Evolutionary conservation across 192 early-diverging fungal species (phyloP).

Genomic region (Backusella mclennaniae): DNA sequence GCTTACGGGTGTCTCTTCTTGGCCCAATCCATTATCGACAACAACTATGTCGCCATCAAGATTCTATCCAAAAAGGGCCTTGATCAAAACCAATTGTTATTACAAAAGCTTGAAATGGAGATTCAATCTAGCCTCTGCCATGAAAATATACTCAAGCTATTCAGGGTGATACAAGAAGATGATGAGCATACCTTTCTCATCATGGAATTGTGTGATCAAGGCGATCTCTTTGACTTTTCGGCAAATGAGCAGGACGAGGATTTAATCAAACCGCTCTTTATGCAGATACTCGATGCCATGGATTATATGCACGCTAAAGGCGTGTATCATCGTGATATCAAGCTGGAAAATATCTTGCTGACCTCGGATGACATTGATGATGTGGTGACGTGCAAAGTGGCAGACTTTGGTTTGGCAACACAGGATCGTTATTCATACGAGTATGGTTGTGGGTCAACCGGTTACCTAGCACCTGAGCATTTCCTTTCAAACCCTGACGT

Average conservation of each 20-base stretch:
- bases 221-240: slow-evolving; percentile 96
- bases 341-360: slow-evolving; percentile 87
- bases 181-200: slow-evolving; percentile 85
- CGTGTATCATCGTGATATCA: slow-evolving; percentile 94
- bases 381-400: slow-evolving; percentile 55
- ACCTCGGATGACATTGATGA: slow-evolving; percentile 19
- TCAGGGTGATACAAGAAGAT: slow-evolving; percentile 91
- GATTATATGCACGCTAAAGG: slow-evolving; percentile 75
- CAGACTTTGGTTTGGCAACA: slow-evolving; percentile 93
- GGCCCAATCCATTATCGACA: slow-evolving; percentile 47
- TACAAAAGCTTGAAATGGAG: slow-evolving; percentile 59
- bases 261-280: slow-evolving; percentile 63
- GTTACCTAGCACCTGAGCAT: slow-evolving; percentile 85
- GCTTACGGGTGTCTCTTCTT: slow-evolving; percentile 76
- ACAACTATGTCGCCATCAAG: slow-evolving; percentile 61
- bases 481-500: slow-evolving; percentile 28
- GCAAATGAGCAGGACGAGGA: slow-evolving; percentile 74
- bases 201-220: slow-evolving; percentile 93
- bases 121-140: slow-evolving; percentile 65
- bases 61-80: slow-evolving; percentile 47
- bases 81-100: slow-evolving; percentile 39
- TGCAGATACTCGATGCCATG: slow-evolving; percentile 78
- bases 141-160: slow-evolving; percentile 82
- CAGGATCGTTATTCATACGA: slow-evolving; percentile 69
- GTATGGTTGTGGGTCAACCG: slow-evolving; percentile 84